phyloP scores from a whole-genome alignment of 306 rosid genomes.

The Begonia peltatifolia region DNA sequence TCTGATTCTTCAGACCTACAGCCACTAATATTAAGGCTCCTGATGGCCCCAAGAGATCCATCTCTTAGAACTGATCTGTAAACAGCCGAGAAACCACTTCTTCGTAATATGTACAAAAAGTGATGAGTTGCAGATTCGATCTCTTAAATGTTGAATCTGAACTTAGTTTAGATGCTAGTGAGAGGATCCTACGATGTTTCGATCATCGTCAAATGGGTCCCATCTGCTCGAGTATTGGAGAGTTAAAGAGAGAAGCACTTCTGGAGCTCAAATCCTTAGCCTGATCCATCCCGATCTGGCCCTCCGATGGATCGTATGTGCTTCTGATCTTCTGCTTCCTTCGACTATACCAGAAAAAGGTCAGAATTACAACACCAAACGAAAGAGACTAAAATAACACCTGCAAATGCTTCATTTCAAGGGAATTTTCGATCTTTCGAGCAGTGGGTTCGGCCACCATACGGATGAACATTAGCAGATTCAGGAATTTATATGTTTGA shows the following conservation, averaged over 20 bases:
- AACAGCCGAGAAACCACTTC: constrained; percentile 66
- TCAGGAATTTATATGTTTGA: constrained; percentile 27
- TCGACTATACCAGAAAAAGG: constrained; percentile 40
- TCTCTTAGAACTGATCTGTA: constrained; percentile 72
- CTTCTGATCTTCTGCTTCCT: constrained; percentile 58
- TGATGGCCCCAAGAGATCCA: constrained; percentile 74
- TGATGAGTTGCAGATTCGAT: constrained; percentile 85
- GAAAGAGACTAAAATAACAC: constrained; percentile 24
- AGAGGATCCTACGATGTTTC: constrained; percentile 28
- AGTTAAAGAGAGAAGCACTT: constrained; percentile 65
- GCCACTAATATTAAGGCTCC: constrained; percentile 51
- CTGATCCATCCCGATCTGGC: constrained; percentile 47
- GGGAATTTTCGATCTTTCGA: constrained; percentile 35
- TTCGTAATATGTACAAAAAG: constrained; percentile 57
- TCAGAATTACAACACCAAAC: constrained; percentile 23
- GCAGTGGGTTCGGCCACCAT: constrained; percentile 40
- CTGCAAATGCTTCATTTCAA: constrained; percentile 29
- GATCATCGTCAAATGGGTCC: constrained; percentile 46
- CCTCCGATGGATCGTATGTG: constrained; percentile 34
- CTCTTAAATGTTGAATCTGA: constrained; percentile 70
- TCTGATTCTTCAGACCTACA: constrained; percentile 81
- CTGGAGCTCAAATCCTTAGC: constrained; percentile 43
- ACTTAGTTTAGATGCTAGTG: constrained; percentile 30
- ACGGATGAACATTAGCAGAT: constrained; percentile 25
- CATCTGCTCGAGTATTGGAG: constrained; percentile 63